Conservation (phyloP, 139 green algal genomes). For the Desmodesmus armatus region DNA sequence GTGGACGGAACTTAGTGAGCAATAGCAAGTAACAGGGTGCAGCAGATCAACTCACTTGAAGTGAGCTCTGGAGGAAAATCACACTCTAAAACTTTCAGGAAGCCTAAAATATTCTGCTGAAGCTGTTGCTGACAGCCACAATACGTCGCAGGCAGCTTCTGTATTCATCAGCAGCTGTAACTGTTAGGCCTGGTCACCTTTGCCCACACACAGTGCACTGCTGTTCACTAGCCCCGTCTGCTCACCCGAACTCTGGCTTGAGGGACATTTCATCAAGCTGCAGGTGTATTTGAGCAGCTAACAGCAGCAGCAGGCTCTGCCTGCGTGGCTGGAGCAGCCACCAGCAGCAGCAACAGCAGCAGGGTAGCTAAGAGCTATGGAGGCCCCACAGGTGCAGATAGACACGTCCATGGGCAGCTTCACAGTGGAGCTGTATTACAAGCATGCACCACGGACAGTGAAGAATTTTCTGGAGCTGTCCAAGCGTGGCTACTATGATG, state of each 20-base stretch:
- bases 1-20: neutral
- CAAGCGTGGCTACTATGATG: constrained; percentile 93
- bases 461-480: constrained; percentile 95
- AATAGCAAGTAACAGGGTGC: neutral
- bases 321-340: neutral
- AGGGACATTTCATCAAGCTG: too few relatives aligned
- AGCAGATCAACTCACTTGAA: too few relatives aligned
- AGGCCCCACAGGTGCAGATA: constrained; percentile 66
- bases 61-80: too few relatives aligned
- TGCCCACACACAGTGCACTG: too few relatives aligned
- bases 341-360: constrained; percentile 24
- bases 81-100: too few relatives aligned
- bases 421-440: constrained; percentile 87
- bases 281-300: neutral
- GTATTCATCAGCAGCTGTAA: too few relatives aligned
- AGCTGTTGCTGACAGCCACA: too few relatives aligned
- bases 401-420: constrained; percentile 70
- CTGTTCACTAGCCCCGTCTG: too few relatives aligned
- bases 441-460: constrained; percentile 82
- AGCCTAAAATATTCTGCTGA: too few relatives aligned
- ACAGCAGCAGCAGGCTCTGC: neutral
- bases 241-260: too few relatives aligned
- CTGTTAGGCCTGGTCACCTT: too few relatives aligned
- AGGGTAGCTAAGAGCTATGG: constrained; percentile 44
- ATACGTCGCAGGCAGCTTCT: too few relatives aligned